Conservation (phyloP, 2,329 filamentous ascomycete genomes). For the Botrytis fragariae region DNA sequence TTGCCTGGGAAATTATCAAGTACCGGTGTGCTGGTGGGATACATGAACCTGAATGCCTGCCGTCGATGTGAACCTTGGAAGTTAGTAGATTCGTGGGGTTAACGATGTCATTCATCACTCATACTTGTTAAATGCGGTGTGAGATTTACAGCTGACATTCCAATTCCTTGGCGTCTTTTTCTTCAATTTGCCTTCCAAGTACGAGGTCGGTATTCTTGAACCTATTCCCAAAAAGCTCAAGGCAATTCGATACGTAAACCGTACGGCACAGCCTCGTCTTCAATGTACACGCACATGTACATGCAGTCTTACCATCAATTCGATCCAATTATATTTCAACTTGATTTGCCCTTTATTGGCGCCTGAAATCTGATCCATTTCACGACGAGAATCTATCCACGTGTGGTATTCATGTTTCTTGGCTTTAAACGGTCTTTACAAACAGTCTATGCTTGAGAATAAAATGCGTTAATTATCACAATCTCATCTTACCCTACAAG, state of each 20-base stretch:
- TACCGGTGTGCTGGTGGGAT: neutral
- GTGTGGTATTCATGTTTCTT: slow-evolving; percentile 3
- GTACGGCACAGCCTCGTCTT: neutral
- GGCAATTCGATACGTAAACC: neutral
- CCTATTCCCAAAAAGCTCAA: neutral
- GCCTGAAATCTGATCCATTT: neutral
- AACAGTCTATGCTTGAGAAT: neutral
- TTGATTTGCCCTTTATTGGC: neutral
- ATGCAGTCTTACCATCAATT: neutral
- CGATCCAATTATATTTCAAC: neutral
- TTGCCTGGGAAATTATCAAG: neutral
- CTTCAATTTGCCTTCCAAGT: neutral
- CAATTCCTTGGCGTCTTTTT: neutral
- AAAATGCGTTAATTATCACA: neutral
- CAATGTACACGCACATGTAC: neutral
- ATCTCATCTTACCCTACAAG: neutral
- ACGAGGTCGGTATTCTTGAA: neutral
- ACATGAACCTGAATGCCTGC: neutral
- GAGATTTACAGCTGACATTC: neutral
- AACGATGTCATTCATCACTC: neutral
- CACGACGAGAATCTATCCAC: neutral
- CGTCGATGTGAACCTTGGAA: neutral
- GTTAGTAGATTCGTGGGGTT: neutral
- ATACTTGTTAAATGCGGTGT: neutral
- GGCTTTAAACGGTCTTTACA: neutral